Evolutionary conservation across 495 filamentous ascomycete species (phyloP).

Genomic region (Cladorrhinum samala): DNA sequence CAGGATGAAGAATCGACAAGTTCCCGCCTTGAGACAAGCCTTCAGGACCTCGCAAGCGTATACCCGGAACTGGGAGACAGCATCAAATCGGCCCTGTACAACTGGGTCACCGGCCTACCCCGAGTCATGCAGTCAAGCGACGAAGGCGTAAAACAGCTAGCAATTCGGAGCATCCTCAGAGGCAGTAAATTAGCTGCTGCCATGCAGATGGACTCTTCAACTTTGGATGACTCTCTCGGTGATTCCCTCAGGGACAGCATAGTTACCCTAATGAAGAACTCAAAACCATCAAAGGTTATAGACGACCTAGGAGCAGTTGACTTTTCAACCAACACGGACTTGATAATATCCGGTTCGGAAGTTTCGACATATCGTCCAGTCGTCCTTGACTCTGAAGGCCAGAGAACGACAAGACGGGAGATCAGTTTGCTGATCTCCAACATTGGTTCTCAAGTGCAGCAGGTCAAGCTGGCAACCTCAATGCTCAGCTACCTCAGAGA

Average conservation of each 20-base stretch:
- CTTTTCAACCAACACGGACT: conserved; percentile 18
- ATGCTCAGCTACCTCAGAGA: conserved; percentile 55
- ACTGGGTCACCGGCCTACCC: conserved; percentile 75
- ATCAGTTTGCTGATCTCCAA: conserved; percentile 41
- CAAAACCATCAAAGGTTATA: conserved; percentile 25
- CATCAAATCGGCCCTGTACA: conserved; percentile 67
- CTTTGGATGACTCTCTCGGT: conserved; percentile 63
- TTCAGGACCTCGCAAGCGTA: conserved; percentile 57
- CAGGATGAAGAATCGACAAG: conserved; percentile 47
- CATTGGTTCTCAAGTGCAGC: conserved; percentile 38
- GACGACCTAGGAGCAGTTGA: conserved; percentile 13
- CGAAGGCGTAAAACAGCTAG: conserved; percentile 64
- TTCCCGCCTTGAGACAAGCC: conserved; percentile 34
- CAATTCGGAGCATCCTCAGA: conserved; percentile 65
- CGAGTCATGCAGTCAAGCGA: conserved; percentile 80
- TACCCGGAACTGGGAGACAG: conserved; percentile 59
- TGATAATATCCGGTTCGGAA: conserved; percentile 18
- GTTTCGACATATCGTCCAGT: conserved; percentile 52
- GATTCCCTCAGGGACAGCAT: conserved; percentile 58
- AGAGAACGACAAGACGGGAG: conserved; percentile 53
- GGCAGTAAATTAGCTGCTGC: conserved; percentile 63
- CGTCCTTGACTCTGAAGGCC: conserved; percentile 58
- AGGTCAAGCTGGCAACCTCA: conserved; percentile 45
- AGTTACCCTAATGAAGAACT: conserved; percentile 34
- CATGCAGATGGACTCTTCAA: conserved; percentile 59